Evolutionary conservation across 495 filamentous ascomycete genomes (phyloP), one percentile per base, ranked within the genome.

Genomic region (Aspergillus nidulans): DNA sequence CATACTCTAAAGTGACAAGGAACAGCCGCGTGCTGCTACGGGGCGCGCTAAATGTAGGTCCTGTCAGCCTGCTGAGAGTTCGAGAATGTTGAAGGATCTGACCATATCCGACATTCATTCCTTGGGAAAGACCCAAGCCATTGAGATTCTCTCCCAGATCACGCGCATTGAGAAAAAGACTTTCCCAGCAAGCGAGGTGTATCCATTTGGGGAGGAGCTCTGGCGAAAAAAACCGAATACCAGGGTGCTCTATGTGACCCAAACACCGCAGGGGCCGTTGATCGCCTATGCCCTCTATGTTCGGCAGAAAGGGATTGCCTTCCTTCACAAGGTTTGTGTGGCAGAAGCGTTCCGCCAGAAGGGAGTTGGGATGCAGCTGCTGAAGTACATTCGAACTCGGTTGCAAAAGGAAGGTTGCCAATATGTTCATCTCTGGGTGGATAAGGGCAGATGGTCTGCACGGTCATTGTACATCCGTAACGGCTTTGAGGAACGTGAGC

Each of bases 261-360:
- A 61, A 41, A 61, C 24, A 49, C 50, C 45, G 21, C 51, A 42
- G 53, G 55, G 57, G 36, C 42, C 66, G 16, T 76, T 63, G 56
- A 59, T 75, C 36, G 81, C 77, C 28, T 85, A 85, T 63, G 64
- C 78, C 21, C 76, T 85, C 42, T 81, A 78, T 63, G 74, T 78
- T 24, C 72, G 78, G 28, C 74, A 76, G 47, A 82, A 78, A 61
- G 73, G 76, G 34, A 48, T 72, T 13, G 76, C 75, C 21, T 65
- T 81, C 10, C 65, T 86, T 38, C 81, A 86, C 60, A 86, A 86
- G 53, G 67, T 85, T 32, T 84, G 81, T 55, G 80, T 85, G 15
- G 62, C 71, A 24, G 71, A 77, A 56, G 48, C 64, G n/a, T 71
- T 77, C 58, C 76, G 81, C 53, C 69, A 74, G 24, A 70, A 76